Evolutionary conservation across 2,329 filamentous ascomycete species (phyloP).

Genomic region (Whalleya microplaca): DNA sequence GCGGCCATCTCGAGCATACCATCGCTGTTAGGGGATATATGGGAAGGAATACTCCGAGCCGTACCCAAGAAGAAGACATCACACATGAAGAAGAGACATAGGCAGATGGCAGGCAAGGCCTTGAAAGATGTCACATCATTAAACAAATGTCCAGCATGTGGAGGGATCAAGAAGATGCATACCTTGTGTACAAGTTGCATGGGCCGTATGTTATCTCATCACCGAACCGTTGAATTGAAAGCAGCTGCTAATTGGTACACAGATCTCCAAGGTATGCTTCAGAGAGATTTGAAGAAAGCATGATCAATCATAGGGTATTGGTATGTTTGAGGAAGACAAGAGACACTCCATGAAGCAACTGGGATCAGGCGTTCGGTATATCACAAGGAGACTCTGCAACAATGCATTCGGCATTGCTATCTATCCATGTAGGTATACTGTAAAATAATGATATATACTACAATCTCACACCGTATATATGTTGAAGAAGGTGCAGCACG

Average conservation of each 20-base stretch:
- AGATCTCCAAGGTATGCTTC: constrained; percentile 32
- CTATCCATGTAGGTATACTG: neutral
- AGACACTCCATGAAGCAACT: neutral
- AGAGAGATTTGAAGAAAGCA: constrained; percentile 26
- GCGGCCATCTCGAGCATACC: constrained; percentile 66
- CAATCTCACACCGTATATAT: neutral
- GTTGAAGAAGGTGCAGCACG: neutral
- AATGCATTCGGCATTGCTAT: neutral
- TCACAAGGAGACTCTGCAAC: neutral
- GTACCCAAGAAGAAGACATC: constrained; percentile 99
- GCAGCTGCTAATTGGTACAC: constrained; percentile 3
- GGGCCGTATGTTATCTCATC: constrained; percentile 61
- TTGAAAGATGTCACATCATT: constrained; percentile 87
- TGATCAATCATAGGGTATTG: constrained; percentile 9
- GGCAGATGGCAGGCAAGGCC: constrained; percentile 94
- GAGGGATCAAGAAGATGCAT: constrained; percentile 85
- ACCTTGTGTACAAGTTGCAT: constrained; percentile 87
- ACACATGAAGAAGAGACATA: constrained; percentile 89
- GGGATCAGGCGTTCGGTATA: neutral
- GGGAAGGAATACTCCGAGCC: constrained; percentile 89
- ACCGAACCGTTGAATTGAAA: neutral
- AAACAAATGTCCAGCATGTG: constrained; percentile 89
- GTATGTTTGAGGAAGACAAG: neutral
- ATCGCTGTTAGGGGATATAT: constrained; percentile 77
- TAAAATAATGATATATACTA: neutral